A percentile compares a stretch with the other conserved stretches of the same genome.
phyloP scores from a whole-genome alignment of 305 asterid species.

The Fraxinus nigra region DNA sequence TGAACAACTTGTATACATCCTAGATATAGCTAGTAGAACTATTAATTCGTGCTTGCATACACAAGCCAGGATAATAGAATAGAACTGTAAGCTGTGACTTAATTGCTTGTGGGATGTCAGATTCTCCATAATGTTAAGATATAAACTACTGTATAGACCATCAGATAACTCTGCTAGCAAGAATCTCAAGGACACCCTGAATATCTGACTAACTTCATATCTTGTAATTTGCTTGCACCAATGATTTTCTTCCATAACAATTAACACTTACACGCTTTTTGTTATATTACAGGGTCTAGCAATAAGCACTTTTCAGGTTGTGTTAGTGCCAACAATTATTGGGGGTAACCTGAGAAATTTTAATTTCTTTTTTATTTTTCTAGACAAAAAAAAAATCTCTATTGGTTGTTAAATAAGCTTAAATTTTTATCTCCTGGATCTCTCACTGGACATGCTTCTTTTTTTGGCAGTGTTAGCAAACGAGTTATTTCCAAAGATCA shows the following conservation, averaged over 20 bases:
- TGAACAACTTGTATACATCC: background rate
- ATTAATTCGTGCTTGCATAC: background rate
- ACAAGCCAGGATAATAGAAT: background rate
- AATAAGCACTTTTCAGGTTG: slow-evolving; percentile 94
- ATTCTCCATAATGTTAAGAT: background rate
- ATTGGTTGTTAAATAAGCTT: slow-evolving; percentile 7
- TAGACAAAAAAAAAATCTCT: background rate
- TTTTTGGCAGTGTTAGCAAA: slow-evolving; percentile 71
- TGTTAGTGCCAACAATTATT: slow-evolving; percentile 84
- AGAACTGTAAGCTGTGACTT: background rate
- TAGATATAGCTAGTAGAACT: background rate
- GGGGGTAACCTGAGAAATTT: slow-evolving; percentile 62
- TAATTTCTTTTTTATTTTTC: slow-evolving; percentile 1
- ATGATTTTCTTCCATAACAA: background rate
- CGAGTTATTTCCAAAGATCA: slow-evolving; percentile 88
- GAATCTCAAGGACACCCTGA: background rate
- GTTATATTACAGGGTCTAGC: slow-evolving; percentile 80
- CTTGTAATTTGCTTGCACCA: background rate
- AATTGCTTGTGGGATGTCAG: slow-evolving; percentile 18
- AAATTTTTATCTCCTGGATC: slow-evolving; percentile 15
- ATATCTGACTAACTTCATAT: background rate
- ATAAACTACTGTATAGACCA: background rate
- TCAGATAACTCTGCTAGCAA: background rate
- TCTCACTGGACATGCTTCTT: slow-evolving; percentile 12
- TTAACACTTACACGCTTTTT: slow-evolving; percentile 7